Base-by-base conservation (phyloP, 306 rosid genomes). In the Boehmeria nivea region DNA sequence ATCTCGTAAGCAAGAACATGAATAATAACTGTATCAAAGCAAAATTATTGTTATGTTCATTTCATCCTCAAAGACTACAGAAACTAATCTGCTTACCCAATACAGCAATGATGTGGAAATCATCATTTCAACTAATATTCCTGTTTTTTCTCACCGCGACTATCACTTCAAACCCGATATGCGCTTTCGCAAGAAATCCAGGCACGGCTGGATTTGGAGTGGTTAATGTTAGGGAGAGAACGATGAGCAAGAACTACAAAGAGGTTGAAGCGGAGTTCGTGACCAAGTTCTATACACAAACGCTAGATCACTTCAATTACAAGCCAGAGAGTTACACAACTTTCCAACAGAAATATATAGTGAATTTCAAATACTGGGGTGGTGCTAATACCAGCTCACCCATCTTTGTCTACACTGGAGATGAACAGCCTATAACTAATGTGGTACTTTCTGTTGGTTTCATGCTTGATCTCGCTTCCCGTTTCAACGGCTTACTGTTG, bases 271-370 rank as follows among this genome's bases (percentile, higher is more conserved):
- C 59, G 8, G 72, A 79, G 11, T 37, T 79, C 16, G 7, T 65
- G 63, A 76, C 80, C 20, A 72, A 65, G 55, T 80, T 60, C 34
- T 86, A 65, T 56, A 66, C 62, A 18, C 85, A 83, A 18, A 72
- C 66, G 7, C 68, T 86, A 1, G 89, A 82, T 59, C 95, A 86
- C 61, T 86, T 82, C 76, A 86, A 80, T 39, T 80, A 80, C 55
- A 67, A 63, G 40, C 75, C 75, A 11, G 73, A 80, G 50, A 78
- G 85, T 70, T 80, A 70, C 54, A 22, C 8, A 37, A 77, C 69
- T 9, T 86, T 82, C 50, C 68, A 43, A n/a, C 89, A 85, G 56
- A 75, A 72, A 61, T 86, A 86, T 66, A 2, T 80, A n/a, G 56
- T 82, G 54, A 73, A 80, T 62, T 72, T 28, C 24, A 80, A 73